phyloP scores from a whole-genome alignment of 1,284 basidiomycete genomes.

The Ceratobasidium sp. region DNA sequence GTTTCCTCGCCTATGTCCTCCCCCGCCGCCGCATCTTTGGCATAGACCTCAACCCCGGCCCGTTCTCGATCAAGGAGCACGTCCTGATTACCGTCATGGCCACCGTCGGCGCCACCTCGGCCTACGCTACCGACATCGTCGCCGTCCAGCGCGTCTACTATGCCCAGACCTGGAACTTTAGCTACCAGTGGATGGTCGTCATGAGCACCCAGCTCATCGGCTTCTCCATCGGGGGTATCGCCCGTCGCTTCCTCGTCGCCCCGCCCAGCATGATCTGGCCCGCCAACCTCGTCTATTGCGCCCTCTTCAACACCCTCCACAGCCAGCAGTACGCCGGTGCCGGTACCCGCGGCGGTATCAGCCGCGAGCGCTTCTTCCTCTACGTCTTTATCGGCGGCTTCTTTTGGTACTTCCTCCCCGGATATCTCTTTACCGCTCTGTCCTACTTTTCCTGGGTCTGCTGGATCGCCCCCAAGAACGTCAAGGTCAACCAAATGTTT shows the following conservation, averaged over 20 bases:
- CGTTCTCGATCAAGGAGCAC: conserved; percentile 82
- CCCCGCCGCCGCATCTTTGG: conserved; percentile 64
- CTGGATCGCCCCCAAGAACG: conserved; percentile 74
- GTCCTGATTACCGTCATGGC: conserved; percentile 56
- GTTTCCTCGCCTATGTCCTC: conserved; percentile 62
- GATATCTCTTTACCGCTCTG: conserved; percentile 77
- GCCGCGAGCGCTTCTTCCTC: conserved; percentile 80
- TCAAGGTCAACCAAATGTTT: conserved; percentile 76
- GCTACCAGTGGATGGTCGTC: conserved; percentile 64
- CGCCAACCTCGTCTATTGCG: conserved; percentile 66
- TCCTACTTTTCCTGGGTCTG: conserved; percentile 79
- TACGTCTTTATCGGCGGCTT: conserved; percentile 69
- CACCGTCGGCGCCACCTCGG: conserved; percentile 51
- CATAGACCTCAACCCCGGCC: conserved; percentile 71
- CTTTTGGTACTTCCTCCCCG: conserved; percentile 76
- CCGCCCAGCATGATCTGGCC: conserved; percentile 89
- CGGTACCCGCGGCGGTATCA: conserved; percentile 71
- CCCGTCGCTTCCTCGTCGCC: conserved; percentile 73
- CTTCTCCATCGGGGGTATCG: conserved; percentile 72
- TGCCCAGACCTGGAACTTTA: conserved; percentile 56
- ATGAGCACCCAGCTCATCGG: conserved; percentile 77
- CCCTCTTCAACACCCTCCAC: conserved; percentile 76
- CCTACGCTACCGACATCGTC: conserved; percentile 63
- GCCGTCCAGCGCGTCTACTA: conserved; percentile 72
- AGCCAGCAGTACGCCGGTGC: conserved; percentile 70